Conservation (phyloP, 805 yeast genomes). For the Cyberlindnera bimundalis region DNA sequence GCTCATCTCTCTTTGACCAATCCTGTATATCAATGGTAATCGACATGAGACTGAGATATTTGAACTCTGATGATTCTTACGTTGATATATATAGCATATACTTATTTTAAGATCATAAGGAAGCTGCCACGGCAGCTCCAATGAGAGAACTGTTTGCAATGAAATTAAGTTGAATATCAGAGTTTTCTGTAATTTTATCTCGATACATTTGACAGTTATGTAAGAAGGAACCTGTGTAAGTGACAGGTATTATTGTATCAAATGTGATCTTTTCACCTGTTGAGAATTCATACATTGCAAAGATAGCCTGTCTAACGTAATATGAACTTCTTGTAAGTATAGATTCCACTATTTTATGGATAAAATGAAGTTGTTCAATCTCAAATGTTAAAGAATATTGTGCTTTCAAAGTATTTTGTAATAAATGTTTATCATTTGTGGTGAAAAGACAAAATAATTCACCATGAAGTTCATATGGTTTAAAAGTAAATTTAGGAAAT, state of each 20-base stretch:
- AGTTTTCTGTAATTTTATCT: slow-evolving; percentile 31
- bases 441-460: slow-evolving; percentile 5
- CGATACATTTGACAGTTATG: slow-evolving; percentile 35
- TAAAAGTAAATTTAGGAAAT: slow-evolving; percentile 4
- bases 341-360: background rate
- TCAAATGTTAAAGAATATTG: background rate
- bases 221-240: slow-evolving; percentile 52
- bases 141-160: slow-evolving; percentile 46
- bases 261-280: background rate
- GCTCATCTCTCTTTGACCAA: too few species aligned
- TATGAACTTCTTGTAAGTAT: slow-evolving; percentile 7
- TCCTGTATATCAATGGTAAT: too few species aligned
- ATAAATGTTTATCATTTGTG: background rate
- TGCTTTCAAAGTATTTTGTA: background rate
- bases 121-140: slow-evolving; percentile 54
- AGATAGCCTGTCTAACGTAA: slow-evolving; percentile 5
- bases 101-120: too few species aligned
- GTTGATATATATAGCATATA: too few species aligned
- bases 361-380: background rate
- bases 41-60: too few species aligned
- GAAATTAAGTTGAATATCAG: slow-evolving; percentile 34
- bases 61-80: too few species aligned
- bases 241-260: slow-evolving; percentile 31
- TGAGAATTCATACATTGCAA: slow-evolving; percentile 13
- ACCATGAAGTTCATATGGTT: slow-evolving; percentile 6